Percentiles rank a stretch among this genome's conserved stretches.
Conservation (phyloP, 2,329 filamentous ascomycete genomes). For the Endoconidiophora laricicola region DNA sequence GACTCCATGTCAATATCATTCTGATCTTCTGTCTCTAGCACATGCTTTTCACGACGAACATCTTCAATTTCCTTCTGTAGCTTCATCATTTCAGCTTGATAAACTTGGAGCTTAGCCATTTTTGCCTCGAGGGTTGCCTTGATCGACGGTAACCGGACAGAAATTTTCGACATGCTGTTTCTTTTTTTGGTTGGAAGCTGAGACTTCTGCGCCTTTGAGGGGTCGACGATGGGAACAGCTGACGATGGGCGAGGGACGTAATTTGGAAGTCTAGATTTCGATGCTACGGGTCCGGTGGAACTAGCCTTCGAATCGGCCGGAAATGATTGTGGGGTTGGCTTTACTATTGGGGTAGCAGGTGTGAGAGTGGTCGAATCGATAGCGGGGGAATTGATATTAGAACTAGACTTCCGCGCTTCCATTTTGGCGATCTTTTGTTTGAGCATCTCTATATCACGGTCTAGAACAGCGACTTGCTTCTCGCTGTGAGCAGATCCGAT, state of each 20-base stretch:
- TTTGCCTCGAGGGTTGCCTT: slow-evolving; percentile 19
- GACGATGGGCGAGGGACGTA: not conserved
- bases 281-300: too few species aligned
- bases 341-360: too few species aligned
- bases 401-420: slow-evolving; percentile 32
- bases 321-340: too few species aligned
- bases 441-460: slow-evolving; percentile 42
- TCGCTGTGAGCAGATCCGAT: not conserved
- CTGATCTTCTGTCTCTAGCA: not conserved
- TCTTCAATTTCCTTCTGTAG: slow-evolving; percentile 11
- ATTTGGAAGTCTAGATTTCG: not conserved
- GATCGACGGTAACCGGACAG: slow-evolving; percentile 19
- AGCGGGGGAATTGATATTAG: not conserved
- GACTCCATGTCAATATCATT: not conserved
- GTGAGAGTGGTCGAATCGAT: not conserved
- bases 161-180: slow-evolving; percentile 14
- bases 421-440: slow-evolving; percentile 41
- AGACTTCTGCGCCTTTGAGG: not conserved
- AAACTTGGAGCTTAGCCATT: slow-evolving; percentile 7
- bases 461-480: slow-evolving; percentile 21
- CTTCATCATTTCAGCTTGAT: slow-evolving; percentile 8
- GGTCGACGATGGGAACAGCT: not conserved
- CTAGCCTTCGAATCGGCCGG: too few species aligned
- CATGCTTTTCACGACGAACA: slow-evolving; percentile 2
- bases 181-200: not conserved